Conservation (phyloP, 1,139 yeast genomes). For the Geotrichum restrictum region DNA sequence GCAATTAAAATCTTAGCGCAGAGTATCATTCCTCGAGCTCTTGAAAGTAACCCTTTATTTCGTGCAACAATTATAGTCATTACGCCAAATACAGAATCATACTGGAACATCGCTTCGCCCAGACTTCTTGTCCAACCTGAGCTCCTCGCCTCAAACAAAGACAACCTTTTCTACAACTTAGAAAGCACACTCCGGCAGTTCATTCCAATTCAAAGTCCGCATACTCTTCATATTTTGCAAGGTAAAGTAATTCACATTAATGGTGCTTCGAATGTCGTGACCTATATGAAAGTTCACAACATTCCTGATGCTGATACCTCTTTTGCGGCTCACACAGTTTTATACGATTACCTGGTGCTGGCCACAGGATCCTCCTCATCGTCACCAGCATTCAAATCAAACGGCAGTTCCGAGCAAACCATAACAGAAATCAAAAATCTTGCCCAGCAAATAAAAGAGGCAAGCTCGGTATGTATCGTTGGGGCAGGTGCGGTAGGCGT, state of each 20-base stretch:
- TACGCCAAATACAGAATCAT: slow-evolving; percentile 19
- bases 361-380: slow-evolving; percentile 21
- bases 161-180: slow-evolving; percentile 14
- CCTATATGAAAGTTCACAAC: slow-evolving; percentile 9
- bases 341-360: slow-evolving; percentile 13
- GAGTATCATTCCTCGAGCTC: slow-evolving; percentile 14
- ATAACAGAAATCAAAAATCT: slow-evolving; percentile 2
- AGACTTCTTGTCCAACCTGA: slow-evolving; percentile 11
- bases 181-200: slow-evolving; percentile 8
- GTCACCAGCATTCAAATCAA: slow-evolving; percentile 17
- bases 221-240: slow-evolving; percentile 7
- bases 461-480: slow-evolving; percentile 26
- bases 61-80: slow-evolving; percentile 12
- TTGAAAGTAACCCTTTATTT: neutral
- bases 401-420: slow-evolving; percentile 9
- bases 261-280: slow-evolving; percentile 4
- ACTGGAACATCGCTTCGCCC: slow-evolving; percentile 21
- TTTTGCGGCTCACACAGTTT: slow-evolving; percentile 10
- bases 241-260: slow-evolving; percentile 17
- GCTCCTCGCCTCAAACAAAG: slow-evolving; percentile 2
- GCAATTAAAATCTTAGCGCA: slow-evolving; percentile 12
- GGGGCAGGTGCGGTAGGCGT: slow-evolving; percentile 33
- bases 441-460: slow-evolving; percentile 11
- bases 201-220: slow-evolving; percentile 4
- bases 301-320: neutral